phyloP scores from a whole-genome alignment of 345 rosid genomes.

The Euphorbia pulcherrima region DNA sequence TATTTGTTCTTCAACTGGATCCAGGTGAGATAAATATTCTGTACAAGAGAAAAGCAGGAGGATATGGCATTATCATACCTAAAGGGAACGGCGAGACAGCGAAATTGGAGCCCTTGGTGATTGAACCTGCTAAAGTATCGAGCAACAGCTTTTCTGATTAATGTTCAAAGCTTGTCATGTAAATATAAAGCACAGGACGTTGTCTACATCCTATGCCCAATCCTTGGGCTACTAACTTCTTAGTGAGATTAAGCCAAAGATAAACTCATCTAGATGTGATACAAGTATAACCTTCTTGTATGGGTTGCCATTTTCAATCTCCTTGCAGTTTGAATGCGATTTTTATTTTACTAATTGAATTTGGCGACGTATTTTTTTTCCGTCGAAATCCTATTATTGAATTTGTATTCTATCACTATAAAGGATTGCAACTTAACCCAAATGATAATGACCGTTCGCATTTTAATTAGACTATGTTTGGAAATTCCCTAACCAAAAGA shows the following conservation, averaged over 20 bases:
- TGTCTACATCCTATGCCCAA: no score
- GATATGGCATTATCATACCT: constrained; percentile 84
- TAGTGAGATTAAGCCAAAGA: not conserved
- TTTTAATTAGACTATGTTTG: no score
- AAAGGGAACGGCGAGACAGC: constrained; percentile 53
- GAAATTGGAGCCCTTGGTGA: constrained; percentile 56
- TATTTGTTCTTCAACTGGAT: constrained; percentile 18
- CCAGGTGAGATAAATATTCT: constrained; percentile 84
- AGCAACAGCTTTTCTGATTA: not conserved
- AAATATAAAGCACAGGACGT: constrained; percentile 16
- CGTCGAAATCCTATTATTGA: no score
- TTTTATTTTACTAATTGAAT: not conserved
- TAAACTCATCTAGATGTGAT: constrained; percentile 10
- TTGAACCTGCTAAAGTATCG: constrained; percentile 50
- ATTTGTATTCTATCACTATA: no score
- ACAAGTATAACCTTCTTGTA: not conserved
- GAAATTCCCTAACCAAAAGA: no score
- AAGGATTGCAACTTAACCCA: no score
- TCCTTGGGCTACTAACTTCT: no score
- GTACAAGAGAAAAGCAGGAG: constrained; percentile 83
- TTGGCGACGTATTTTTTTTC: no score
- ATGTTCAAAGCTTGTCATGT: constrained; percentile 15
- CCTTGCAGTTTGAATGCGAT: not conserved
- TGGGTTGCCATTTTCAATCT: not conserved
- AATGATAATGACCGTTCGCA: no score